Evolutionary conservation across 139 green algal species (phyloP), one percentile per base, ranked within the genome.

Genomic region (Coelastrella sp.): DNA sequence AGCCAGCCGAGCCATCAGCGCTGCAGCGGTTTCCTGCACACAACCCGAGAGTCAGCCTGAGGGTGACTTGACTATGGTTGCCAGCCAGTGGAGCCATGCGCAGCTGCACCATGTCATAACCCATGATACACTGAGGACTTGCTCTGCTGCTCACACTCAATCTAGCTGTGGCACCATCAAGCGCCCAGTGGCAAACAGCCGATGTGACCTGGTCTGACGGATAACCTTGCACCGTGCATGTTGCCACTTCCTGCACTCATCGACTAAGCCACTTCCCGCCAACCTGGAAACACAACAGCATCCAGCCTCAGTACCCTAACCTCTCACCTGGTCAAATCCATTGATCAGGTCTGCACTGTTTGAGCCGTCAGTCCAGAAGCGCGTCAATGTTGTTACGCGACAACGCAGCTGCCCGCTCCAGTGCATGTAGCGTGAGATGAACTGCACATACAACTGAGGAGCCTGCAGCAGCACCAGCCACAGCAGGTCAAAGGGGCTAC

Each of bases 371-470:
- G 94, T 92, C 97, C 97, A 99, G 61, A 95, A 91, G 20, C 98
- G 94, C 17, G 97, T 98, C 79, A 99, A 88, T 22, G 98, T 99
- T 56, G 97, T 99, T 17, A 98, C 97, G 11, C 98, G 92, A 89
- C 95, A 94, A 81, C 98, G 95, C 85, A 94, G 87, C 93, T 96
- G 89, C 1, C 98, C 98, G 60, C 73, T 95, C 83, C 94, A 95
- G 87, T 97, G 95, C 92, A 97, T 89, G 93, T 98, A 98, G 5
- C 94, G 93, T 8, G 97, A 99, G 75, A 98, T 93, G 93, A 99
- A 99, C 95, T 99, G 98, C 32, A 99, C 90, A 95, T 97, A 99
- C 92, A 99, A 97, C 92, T 98, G 97, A 83, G 94, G 65, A 47
- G 17, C 80, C 73, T 84, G 87, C 56, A 68, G 4, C 54, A 65